phyloP scores from a whole-genome alignment of 2,329 filamentous ascomycete species.

The Aspergillus sp. region DNA sequence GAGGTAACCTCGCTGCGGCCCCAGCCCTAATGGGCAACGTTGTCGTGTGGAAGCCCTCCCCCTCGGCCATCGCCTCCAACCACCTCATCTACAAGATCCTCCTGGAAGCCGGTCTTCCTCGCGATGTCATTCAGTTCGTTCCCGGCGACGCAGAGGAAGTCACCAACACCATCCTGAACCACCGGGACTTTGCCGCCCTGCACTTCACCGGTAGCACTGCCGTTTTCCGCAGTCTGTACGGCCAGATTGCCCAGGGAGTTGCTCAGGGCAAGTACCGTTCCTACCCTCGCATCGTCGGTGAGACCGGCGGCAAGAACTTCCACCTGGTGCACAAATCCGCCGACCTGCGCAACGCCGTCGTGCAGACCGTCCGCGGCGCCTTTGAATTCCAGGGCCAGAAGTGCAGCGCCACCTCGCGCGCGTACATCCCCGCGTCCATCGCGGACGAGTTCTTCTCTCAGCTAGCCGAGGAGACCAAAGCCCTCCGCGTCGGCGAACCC shows the following conservation, averaged over 20 bases:
- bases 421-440: conserved; percentile 67
- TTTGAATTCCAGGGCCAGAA: conserved; percentile 92
- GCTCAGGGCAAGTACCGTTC: conserved; percentile 72
- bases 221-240: conserved; percentile 83
- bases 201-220: conserved; percentile 92
- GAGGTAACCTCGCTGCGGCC: conserved; percentile 72
- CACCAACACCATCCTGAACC: conserved; percentile 66
- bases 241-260: conserved; percentile 72
- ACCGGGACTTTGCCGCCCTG: conserved; percentile 77
- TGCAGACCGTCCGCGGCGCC: conserved; percentile 75
- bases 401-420: conserved; percentile 74
- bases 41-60: conserved; percentile 94
- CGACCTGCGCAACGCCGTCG: conserved; percentile 67
- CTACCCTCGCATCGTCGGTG: conserved; percentile 82
- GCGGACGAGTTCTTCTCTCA: conserved; percentile 64
- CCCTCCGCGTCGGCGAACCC: conserved; percentile 63
- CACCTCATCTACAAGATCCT: conserved; percentile 87
- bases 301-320: conserved; percentile 93
- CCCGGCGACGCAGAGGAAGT: conserved; percentile 80
- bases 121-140: conserved; percentile 86
- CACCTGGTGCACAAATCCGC: conserved; percentile 72
- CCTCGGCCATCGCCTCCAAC: conserved; percentile 79
- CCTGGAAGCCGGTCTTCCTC: conserved; percentile 79
- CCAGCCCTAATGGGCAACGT: conserved; percentile 90
- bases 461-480: conserved; percentile 59